phyloP scores from a whole-genome alignment of 179 eudicot genomes.

The Beta lomatogona region DNA sequence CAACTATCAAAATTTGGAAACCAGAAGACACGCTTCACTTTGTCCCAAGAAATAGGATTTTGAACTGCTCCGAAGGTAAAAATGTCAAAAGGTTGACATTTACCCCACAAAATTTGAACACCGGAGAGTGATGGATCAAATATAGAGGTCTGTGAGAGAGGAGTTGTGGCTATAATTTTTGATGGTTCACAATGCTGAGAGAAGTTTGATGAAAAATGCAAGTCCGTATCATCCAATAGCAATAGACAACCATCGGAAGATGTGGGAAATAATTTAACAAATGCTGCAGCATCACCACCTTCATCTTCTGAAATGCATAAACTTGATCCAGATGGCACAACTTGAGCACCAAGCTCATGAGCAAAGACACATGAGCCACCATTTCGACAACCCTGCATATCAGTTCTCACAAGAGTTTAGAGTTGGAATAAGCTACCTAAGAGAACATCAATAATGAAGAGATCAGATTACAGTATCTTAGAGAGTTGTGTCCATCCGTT shows the following conservation, averaged over 20 bases:
- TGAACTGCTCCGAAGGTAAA: conserved; percentile 41
- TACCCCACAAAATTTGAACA: conserved; percentile 52
- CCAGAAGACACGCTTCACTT: conserved; percentile 72
- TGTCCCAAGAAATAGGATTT: conserved; percentile 60
- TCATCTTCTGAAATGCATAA: conserved; percentile 59
- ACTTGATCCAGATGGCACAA: conserved; percentile 33
- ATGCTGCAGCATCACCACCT: conserved; percentile 40
- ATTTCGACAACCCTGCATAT: conserved; percentile 81
- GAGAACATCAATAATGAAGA: background rate
- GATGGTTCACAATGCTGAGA: conserved; percentile 53
- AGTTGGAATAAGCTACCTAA: conserved; percentile 9
- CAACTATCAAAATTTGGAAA: conserved; percentile 49
- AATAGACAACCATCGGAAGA: conserved; percentile 49
- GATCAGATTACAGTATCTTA: background rate
- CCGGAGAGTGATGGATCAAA: conserved; percentile 44
- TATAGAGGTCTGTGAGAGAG: conserved; percentile 35
- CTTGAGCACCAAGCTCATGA: conserved; percentile 51
- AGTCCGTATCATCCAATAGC: conserved; percentile 63
- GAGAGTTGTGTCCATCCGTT: background rate
- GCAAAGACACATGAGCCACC: conserved; percentile 71
- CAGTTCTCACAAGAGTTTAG: conserved; percentile 16
- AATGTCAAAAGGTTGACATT: conserved; percentile 48
- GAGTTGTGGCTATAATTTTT: conserved; percentile 64
- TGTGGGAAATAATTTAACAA: conserved; percentile 51
- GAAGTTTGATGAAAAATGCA: conserved; percentile 55